Evolutionary conservation across 1,284 basidiomycete species (phyloP).

Genomic region (Malassezia nana): DNA sequence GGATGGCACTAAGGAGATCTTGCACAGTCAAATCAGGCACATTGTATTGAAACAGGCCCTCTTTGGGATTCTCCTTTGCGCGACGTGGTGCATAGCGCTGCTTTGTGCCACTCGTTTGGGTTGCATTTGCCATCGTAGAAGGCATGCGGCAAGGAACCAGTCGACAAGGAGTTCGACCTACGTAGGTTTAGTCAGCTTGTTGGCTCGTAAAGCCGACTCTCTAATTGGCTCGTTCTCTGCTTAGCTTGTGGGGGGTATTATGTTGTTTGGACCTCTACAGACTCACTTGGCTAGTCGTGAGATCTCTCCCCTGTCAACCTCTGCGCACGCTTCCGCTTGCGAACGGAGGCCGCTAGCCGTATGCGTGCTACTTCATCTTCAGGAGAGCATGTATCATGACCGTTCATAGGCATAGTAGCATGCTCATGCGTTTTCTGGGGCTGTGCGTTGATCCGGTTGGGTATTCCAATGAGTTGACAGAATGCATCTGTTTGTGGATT

Average conservation of each 20-base stretch:
- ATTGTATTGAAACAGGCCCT: slow-evolving; percentile 51
- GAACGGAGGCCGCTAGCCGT: slow-evolving; percentile 1
- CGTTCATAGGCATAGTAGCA: too few species aligned
- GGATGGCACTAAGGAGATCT: slow-evolving; percentile 75
- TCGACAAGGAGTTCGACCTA: neutral
- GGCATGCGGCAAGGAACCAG: neutral
- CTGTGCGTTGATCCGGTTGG: slow-evolving; percentile 64
- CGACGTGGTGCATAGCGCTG: slow-evolving; percentile 34
- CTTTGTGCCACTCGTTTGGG: neutral
- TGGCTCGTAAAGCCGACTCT: neutral
- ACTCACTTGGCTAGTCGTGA: neutral
- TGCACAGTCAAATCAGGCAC: slow-evolving; percentile 76
- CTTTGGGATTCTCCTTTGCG: slow-evolving; percentile 32
- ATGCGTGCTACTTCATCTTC: slow-evolving; percentile 1
- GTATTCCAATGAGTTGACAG: slow-evolving; percentile 65
- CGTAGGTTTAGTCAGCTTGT: neutral
- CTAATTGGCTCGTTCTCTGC: neutral
- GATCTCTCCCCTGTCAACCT: neutral
- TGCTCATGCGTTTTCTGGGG: neutral
- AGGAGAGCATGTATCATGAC: neutral
- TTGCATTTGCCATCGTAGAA: neutral
- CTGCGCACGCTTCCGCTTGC: slow-evolving; percentile 3
- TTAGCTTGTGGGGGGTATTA: neutral
- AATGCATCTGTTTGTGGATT: slow-evolving; percentile 87
- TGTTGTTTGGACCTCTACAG: neutral